Evolutionary conservation across 495 filamentous ascomycete species (phyloP).

Genomic region (Penicillium verhagenii): DNA sequence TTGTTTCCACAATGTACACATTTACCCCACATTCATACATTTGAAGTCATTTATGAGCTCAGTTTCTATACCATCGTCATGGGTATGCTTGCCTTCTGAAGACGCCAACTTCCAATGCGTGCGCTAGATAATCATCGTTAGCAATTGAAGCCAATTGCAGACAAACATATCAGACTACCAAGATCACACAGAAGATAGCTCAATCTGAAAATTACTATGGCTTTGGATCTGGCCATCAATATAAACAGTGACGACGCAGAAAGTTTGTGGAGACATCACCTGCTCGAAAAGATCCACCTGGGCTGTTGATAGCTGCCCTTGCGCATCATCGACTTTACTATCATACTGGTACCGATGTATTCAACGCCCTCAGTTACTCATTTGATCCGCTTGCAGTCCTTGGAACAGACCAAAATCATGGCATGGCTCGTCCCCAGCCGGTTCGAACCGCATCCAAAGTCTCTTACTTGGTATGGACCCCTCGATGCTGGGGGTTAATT

Average conservation of each 20-base stretch:
- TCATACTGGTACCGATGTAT: constrained; percentile 8
- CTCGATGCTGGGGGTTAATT: neutral
- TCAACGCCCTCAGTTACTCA: constrained; percentile 1
- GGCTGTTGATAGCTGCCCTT: neutral
- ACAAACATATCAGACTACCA: neutral
- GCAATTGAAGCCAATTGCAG: neutral
- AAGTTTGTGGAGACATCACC: constrained; percentile 14
- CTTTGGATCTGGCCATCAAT: neutral
- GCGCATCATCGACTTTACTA: constrained; percentile 29
- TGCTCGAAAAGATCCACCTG: constrained; percentile 14
- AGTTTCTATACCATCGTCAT: neutral
- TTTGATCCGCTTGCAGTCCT: constrained; percentile 13
- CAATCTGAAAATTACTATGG: neutral
- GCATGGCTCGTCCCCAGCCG: constrained; percentile 4
- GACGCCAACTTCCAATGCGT: neutral
- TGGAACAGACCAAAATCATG: constrained; percentile 3
- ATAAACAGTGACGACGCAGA: constrained; percentile 11
- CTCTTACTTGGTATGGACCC: neutral
- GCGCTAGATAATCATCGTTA: neutral
- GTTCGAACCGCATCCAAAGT: constrained; percentile 1
- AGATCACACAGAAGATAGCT: neutral
- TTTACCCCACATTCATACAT: constrained; percentile 6
- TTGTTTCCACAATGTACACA: neutral
- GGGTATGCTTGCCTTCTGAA: neutral
- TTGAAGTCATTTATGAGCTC: neutral